These are phyloP conservation scores for Crocinoboletus sp. DNA, from an alignment of 1,284 basidiomycete genomes.

Conservation along the genomic window DNA sequence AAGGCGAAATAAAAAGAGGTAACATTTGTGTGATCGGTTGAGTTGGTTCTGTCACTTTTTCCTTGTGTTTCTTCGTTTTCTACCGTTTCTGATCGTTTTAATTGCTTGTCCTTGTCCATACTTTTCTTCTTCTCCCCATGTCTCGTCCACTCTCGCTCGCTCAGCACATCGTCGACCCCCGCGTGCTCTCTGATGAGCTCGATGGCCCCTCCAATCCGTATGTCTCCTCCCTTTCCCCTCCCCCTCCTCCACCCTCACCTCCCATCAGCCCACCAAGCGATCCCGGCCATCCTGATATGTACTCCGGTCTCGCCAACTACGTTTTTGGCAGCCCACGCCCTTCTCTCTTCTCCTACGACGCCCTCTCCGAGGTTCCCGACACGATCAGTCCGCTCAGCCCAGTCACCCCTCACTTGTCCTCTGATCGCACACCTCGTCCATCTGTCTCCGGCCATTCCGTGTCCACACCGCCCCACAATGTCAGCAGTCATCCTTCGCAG, in stretches of 20 bases:
- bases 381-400: slow-evolving; percentile 30
- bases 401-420: slow-evolving; percentile 16
- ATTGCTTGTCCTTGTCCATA: slow-evolving; percentile 6
- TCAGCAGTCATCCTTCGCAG: slow-evolving; percentile 42
- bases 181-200: slow-evolving; percentile 29
- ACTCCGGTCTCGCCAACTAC: slow-evolving; percentile 27
- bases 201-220: background rate
- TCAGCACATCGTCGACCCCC: slow-evolving; percentile 30
- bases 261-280: background rate
- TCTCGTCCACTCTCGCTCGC: slow-evolving; percentile 24
- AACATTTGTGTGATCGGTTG: no score
- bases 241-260: background rate
- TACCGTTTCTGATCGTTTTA: background rate
- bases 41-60: background rate
- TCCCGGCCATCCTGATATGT: slow-evolving; percentile 13
- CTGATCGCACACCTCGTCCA: slow-evolving; percentile 52
- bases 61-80: background rate
- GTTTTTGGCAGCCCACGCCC: slow-evolving; percentile 23
- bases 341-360: slow-evolving; percentile 11
- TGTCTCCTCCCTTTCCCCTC: background rate
- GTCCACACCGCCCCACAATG: slow-evolving; percentile 15
- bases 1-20: no score
- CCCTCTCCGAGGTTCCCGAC: slow-evolving; percentile 12
- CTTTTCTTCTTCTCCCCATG: slow-evolving; percentile 18
- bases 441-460: slow-evolving; percentile 39